Evolutionary conservation across 106 monocot species (phyloP).

Genomic region (Alisma plantagoaquatica): DNA sequence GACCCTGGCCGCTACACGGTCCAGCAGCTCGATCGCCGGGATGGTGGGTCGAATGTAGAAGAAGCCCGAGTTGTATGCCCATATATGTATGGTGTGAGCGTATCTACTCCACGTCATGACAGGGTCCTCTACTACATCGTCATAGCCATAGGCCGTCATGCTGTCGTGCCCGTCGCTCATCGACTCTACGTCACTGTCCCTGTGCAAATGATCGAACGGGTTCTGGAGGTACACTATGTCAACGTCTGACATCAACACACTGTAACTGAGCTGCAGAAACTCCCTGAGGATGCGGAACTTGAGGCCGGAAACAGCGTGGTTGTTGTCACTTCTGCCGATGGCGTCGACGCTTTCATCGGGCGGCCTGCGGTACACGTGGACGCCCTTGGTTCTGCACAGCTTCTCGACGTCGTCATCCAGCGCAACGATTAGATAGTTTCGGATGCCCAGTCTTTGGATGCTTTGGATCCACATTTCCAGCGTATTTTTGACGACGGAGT

Average conservation of each 20-base stretch:
- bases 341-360: conserved; percentile 63
- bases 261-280: conserved; percentile 92
- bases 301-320: conserved; percentile 89
- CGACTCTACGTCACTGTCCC: conserved; percentile 90
- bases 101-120: conserved; percentile 73
- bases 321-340: conserved; percentile 56
- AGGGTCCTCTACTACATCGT: conserved; percentile 85
- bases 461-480: conserved; percentile 62
- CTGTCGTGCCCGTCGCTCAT: conserved; percentile 95
- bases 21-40: conserved; percentile 85
- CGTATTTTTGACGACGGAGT: conserved; percentile 78
- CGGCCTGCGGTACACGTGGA: conserved; percentile 69
- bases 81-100: conserved; percentile 80
- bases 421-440: conserved; percentile 80
- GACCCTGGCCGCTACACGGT: conserved; percentile 67
- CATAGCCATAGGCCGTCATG: conserved; percentile 72
- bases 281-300: conserved; percentile 86
- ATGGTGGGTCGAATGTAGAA: conserved; percentile 87
- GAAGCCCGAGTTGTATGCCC: conserved; percentile 97
- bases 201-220: conserved; percentile 79
- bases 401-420: conserved; percentile 66
- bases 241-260: conserved; percentile 86
- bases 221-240: conserved; percentile 90
- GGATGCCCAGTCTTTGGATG: conserved; percentile 71
- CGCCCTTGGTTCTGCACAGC: conserved; percentile 59